phyloP scores from a whole-genome alignment of 2,329 filamentous ascomycete genomes.

The Fusarium beomiforme region DNA sequence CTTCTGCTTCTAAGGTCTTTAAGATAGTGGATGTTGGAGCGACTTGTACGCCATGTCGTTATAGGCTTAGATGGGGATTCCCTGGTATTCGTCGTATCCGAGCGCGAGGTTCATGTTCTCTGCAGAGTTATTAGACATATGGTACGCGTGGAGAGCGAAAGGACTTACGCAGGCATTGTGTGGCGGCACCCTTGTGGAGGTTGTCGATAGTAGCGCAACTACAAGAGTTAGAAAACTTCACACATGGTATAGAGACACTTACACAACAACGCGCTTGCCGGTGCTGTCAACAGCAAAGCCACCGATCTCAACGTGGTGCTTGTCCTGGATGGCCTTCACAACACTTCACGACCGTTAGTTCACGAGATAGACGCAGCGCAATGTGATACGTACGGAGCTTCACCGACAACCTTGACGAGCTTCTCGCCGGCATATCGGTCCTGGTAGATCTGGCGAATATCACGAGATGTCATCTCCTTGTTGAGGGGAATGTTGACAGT shows the following conservation, averaged over 20 bases:
- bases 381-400: conserved; percentile 69
- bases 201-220: conserved; percentile 6
- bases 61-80: conserved; percentile 67
- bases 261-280: conserved; percentile 89
- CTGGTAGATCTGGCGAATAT: conserved; percentile 94
- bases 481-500: conserved; percentile 91
- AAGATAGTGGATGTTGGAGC: neutral
- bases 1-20: neutral
- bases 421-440: conserved; percentile 96
- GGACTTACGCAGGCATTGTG: conserved; percentile 15
- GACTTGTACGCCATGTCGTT: neutral
- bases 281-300: conserved; percentile 90
- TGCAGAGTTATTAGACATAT: neutral
- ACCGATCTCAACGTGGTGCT: conserved; percentile 92
- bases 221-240: conserved; percentile 14
- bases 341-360: neutral
- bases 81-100: conserved; percentile 88
- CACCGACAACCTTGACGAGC: conserved; percentile 90
- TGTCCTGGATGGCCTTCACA: conserved; percentile 78
- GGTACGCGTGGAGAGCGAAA: no score
- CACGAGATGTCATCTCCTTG: conserved; percentile 86
- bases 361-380: neutral
- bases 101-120: conserved; percentile 96
- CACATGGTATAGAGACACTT: no score
- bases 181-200: conserved; percentile 10